Conservation (phyloP, 2,329 filamentous ascomycete genomes). For the Paecilomyces sp. region DNA sequence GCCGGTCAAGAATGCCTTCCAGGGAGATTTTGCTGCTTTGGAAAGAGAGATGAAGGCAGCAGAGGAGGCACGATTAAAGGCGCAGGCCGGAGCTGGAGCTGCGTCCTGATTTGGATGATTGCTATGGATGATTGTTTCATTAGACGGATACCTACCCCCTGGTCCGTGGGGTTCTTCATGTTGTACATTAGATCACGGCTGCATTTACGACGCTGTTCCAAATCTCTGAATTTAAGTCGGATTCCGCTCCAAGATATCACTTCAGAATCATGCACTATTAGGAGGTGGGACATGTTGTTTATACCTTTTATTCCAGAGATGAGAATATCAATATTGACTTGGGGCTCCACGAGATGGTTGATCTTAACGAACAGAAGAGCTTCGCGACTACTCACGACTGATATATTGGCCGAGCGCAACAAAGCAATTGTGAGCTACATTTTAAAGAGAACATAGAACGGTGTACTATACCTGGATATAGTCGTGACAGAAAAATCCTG, state of each 20-base stretch:
- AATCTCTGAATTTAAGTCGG: background rate
- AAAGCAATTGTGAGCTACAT: no score
- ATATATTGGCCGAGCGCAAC: no score
- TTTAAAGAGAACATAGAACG: no score
- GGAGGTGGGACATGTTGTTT: background rate
- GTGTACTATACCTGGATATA: background rate
- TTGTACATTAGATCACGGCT: slow-evolving; percentile 4
- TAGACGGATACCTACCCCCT: slow-evolving; percentile 4
- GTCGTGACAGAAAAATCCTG: background rate
- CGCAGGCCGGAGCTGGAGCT: background rate
- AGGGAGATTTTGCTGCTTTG: slow-evolving; percentile 36
- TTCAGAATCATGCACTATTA: background rate
- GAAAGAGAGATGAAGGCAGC: slow-evolving; percentile 36
- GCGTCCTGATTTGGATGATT: background rate
- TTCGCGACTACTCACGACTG: no score
- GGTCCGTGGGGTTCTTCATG: slow-evolving; percentile 1
- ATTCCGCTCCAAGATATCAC: background rate
- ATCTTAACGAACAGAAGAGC: no score
- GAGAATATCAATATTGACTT: no score
- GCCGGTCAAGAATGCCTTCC: slow-evolving; percentile 48
- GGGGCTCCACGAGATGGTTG: no score
- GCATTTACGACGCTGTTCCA: background rate
- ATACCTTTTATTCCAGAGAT: no score
- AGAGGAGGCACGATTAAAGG: slow-evolving; percentile 31
- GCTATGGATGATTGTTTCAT: slow-evolving; percentile 11